Conservation (phyloP, 1,139 yeast genomes). For the Yamadazyma sp. region DNA sequence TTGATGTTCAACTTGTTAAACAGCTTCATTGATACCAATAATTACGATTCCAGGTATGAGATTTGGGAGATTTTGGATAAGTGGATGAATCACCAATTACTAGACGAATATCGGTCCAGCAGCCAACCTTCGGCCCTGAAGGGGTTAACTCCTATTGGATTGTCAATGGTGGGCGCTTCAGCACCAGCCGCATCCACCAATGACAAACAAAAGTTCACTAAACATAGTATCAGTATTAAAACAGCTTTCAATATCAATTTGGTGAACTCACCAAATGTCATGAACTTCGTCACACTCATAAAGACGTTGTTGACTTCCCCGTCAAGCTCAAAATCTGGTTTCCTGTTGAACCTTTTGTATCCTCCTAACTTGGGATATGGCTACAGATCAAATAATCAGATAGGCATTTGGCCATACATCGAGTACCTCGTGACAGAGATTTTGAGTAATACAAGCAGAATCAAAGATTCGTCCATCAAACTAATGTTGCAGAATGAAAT, state of each 20-base stretch:
- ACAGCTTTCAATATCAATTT: constrained; percentile 36
- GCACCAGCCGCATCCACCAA: neutral
- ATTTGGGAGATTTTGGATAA: constrained; percentile 73
- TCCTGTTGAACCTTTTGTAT: constrained; percentile 47
- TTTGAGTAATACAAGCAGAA: constrained; percentile 44
- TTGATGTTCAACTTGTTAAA: constrained; percentile 43
- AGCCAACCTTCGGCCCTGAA: constrained; percentile 5
- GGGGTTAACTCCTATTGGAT: neutral
- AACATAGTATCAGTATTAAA: constrained; percentile 29
- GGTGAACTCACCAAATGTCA: constrained; percentile 51
- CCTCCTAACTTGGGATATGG: constrained; percentile 65
- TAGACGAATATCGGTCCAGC: constrained; percentile 11
- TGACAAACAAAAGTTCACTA: constrained; percentile 19
- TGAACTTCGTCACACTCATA: constrained; percentile 61
- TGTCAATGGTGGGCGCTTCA: neutral
- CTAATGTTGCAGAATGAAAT: constrained; percentile 53
- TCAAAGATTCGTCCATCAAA: constrained; percentile 35
- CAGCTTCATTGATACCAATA: constrained; percentile 46
- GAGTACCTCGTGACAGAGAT: constrained; percentile 71
- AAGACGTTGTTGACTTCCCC: constrained; percentile 32
- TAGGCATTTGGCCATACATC: constrained; percentile 79
- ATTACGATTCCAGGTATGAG: constrained; percentile 34
- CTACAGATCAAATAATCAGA: constrained; percentile 48
- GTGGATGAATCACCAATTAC: constrained; percentile 60
- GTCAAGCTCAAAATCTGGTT: constrained; percentile 17